Base-by-base conservation (phyloP, 768 basidiomycete species). In the Russula brevipes region DNA sequence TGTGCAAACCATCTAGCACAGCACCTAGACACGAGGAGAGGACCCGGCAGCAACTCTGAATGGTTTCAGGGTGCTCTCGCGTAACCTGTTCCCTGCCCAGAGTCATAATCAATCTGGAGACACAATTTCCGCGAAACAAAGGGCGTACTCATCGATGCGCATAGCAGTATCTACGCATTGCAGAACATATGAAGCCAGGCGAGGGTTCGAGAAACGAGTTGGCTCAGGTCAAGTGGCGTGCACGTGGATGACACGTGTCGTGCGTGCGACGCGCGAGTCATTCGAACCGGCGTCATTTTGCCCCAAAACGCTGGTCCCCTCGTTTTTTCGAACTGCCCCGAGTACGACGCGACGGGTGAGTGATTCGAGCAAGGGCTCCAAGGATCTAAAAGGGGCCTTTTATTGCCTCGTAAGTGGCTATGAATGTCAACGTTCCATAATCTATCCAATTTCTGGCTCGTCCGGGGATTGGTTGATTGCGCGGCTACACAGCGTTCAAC, bases 11-110 rank as follows among this genome's bases (percentile, higher is more conserved):
- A 38, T 41, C 46, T 33, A 1, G 44, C 52, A 60, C 45, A 54
- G 59, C 59, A 53, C 35, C 2, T 3, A n/a, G 7, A 60, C 42
- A 60, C 35, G 59, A 54, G 59, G 52, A 60, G 24, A 38, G 24
- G 11, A 47, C 14, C 10, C 35, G 24, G 24, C 36, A 11, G 38
- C 38, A 39, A 39, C 4, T 12, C 7, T n/a, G 31, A 14, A 50
- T n/a, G 16, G 24, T 50, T 50, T 17, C 30, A 14, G 30, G 57
- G 5, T 2, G 42, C 41, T 9, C 31, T 42, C 39, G 38, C 12
- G 11, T 35, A 19, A 31, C 16, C n/a, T 33, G 5, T n/a, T 59
- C 9, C 57, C 57, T 50, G 11, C 12, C 11, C 31, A 52, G 24
- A 24, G 7, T 16, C n/a, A 51, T 33, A 3, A 31, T 16, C 39